Evolutionary conservation across 768 basidiomycete genomes (phyloP), one percentile per base, ranked within the genome.

Genomic region (Pleurotus tuber-regium): DNA sequence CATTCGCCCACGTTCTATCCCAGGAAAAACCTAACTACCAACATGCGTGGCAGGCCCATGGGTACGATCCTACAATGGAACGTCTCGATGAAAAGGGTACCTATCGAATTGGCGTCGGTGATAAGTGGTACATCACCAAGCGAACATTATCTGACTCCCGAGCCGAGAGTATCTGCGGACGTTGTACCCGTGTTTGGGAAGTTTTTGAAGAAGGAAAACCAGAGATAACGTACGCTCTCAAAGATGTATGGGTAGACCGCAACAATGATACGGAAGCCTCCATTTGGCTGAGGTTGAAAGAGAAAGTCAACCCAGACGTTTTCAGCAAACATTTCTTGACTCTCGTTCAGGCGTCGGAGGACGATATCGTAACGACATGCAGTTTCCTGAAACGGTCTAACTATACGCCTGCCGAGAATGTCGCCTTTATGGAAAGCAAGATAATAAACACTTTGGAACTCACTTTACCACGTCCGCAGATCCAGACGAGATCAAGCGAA

Each of bases 11-110:
- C 21, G 7, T n/a, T 30, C 16, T 33, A 2, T 7, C 18, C 29
- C 12, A 2, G 16, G n/a, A 4, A 8, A 14, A 7, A 30, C n/a
- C 43, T 4, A 14, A 42, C 23, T 24, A 19, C 18, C 12, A 42
- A n/a, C 14, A 19, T 18, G 24, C 24, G 11, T 21, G 2, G n/a
- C 21, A 23, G 19, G 30, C 48, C 19, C 55, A 57, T 10, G 57
- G 55, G n/a, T 58, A 50, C 26, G 57, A 58, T 41, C 51, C 55
- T 7, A 56, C 46, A n/a, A 46, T 58, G 31, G 25, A 11, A 8
- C 52, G 39, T 6, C 29, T 49, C 4, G 28, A 35, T n/a, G 25
- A 39, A 14, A 18, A 16, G 41, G 31, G 43, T 11, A 25, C 36
- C 14, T 58, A 56, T 24, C 38, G 42, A 16, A 47, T 56, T 30